Percentiles rank a stretch among this genome's conserved stretches.
phyloP scores from a whole-genome alignment of 2,329 filamentous ascomycete genomes.

The Cladophialophora exuberans region DNA sequence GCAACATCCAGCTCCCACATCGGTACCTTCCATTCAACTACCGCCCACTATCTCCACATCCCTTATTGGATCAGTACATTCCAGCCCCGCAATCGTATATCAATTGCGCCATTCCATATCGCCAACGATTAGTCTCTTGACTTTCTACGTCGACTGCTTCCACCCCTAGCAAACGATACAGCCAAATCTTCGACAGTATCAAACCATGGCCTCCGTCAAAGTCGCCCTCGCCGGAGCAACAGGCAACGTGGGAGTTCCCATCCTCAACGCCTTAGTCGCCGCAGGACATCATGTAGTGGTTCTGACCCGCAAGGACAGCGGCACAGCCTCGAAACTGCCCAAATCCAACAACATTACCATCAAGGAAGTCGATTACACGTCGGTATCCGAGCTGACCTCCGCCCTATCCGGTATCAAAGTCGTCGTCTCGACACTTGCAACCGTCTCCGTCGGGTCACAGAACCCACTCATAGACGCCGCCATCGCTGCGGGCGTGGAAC shows the following conservation, averaged over 20 bases:
- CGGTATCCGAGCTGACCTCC: conserved; percentile 32
- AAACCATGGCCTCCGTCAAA: conserved; percentile 22
- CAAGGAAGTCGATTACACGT: conserved; percentile 37
- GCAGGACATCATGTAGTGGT: conserved; percentile 26
- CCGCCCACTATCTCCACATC: conserved; percentile 13
- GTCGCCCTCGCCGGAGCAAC: conserved; percentile 32
- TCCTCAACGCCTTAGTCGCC: conserved; percentile 23
- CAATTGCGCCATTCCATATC: too few relatives aligned
- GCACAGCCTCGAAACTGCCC: conserved; percentile 21
- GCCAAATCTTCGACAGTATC: neutral
- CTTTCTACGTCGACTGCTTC: neutral
- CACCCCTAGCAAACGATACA: neutral
- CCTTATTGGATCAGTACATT: conserved; percentile 2
- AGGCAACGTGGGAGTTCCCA: conserved; percentile 28
- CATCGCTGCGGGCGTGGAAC: conserved; percentile 36
- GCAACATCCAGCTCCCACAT: too few relatives aligned
- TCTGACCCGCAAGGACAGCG: conserved; percentile 26
- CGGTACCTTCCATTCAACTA: too few relatives aligned
- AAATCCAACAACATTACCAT: conserved; percentile 21
- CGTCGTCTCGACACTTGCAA: conserved; percentile 33
- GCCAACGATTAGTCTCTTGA: neutral
- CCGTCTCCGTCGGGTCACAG: conserved; percentile 14
- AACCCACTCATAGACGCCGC: conserved; percentile 38
- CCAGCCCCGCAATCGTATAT: conserved; percentile 8
- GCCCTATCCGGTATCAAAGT: conserved; percentile 38